phyloP scores from a whole-genome alignment of 2,329 filamentous ascomycete genomes.

The Dissoconium aciculare region DNA sequence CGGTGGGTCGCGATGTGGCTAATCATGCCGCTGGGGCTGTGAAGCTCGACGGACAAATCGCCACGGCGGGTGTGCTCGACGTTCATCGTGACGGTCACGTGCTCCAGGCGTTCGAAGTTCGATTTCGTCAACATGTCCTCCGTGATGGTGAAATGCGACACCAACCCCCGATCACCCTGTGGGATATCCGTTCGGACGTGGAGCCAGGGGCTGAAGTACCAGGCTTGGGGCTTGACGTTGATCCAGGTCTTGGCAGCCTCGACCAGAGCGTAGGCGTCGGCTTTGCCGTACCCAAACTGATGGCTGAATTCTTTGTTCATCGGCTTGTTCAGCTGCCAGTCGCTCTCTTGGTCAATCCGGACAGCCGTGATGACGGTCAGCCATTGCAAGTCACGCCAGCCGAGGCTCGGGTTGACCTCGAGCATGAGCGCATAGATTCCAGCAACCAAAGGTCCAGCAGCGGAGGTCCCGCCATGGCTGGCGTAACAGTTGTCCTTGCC shows the following conservation, averaged over 20 bases:
- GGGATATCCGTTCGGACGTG: slow-evolving; percentile 77
- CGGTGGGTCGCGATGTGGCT: slow-evolving; percentile 73
- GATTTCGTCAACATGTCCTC: slow-evolving; percentile 62
- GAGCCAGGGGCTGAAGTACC: slow-evolving; percentile 87
- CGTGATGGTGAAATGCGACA: slow-evolving; percentile 69
- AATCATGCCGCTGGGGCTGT: slow-evolving; percentile 65
- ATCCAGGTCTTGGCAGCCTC: slow-evolving; percentile 75
- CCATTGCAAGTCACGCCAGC: slow-evolving; percentile 91
- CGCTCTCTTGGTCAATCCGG: slow-evolving; percentile 59
- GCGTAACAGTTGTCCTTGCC: slow-evolving; percentile 62
- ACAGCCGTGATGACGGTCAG: slow-evolving; percentile 73
- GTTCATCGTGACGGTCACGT: slow-evolving; percentile 97
- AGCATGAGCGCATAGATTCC: slow-evolving; percentile 84
- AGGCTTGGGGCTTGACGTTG: slow-evolving; percentile 85
- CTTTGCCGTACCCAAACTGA: slow-evolving; percentile 87
- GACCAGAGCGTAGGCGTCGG: slow-evolving; percentile 75
- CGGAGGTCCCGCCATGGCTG: slow-evolving; percentile 86
- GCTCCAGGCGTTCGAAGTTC: slow-evolving; percentile 77
- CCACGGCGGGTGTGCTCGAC: slow-evolving; percentile 74
- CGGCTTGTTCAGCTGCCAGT: slow-evolving; percentile 62
- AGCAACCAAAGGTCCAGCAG: slow-evolving; percentile 80
- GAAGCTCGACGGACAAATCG: slow-evolving; percentile 81
- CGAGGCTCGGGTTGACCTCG: slow-evolving; percentile 68
- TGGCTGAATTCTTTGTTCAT: slow-evolving; percentile 84
- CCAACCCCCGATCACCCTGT: slow-evolving; percentile 65